Evolutionary conservation across 371 early-diverging fungal genomes (phyloP).

Genomic region (Parasitella parasitica): DNA sequence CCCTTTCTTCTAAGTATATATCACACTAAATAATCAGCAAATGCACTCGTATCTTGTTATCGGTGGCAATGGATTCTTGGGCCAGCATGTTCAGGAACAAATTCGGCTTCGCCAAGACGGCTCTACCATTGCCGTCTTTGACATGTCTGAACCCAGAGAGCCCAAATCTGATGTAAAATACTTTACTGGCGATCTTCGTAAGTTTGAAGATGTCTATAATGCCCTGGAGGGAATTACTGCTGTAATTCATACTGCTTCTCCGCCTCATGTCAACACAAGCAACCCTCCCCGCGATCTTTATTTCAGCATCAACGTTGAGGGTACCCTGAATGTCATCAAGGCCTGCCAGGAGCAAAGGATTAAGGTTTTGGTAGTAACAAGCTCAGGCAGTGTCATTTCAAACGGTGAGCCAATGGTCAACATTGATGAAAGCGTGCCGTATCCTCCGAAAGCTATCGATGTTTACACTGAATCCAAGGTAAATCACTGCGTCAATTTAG

Average conservation of each 20-base stretch:
- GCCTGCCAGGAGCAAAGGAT: conserved; percentile 74
- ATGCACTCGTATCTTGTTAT: conserved; percentile 71
- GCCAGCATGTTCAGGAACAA: conserved; percentile 74
- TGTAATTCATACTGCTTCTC: conserved; percentile 93
- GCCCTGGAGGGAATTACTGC: conserved; percentile 69
- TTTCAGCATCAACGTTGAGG: conserved; percentile 85
- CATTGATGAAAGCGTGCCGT: conserved; percentile 78
- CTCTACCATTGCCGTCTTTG: conserved; percentile 68
- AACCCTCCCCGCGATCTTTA: conserved; percentile 80
- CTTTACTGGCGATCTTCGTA: conserved; percentile 75
- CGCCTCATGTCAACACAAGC: conserved; percentile 86
- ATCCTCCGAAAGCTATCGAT: conserved; percentile 77
- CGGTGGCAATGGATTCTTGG: conserved; percentile 92
- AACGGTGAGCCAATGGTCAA: conserved; percentile 78
- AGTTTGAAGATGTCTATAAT: conserved; percentile 58
- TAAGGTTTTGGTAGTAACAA: conserved; percentile 79
- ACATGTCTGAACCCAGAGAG: conserved; percentile 64
- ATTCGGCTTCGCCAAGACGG: conserved; percentile 67
- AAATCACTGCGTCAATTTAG: no score
- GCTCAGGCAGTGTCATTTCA: conserved; percentile 87
- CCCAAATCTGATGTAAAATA: conserved; percentile 58
- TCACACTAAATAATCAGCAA: no score
- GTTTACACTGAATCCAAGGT: conserved; percentile 93
- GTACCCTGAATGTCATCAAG: conserved; percentile 82
- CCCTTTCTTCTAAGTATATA: background rate